Evolutionary conservation across 2,329 filamentous ascomycete species (phyloP).

Genomic region (Ophiosphaerella korrae): DNA sequence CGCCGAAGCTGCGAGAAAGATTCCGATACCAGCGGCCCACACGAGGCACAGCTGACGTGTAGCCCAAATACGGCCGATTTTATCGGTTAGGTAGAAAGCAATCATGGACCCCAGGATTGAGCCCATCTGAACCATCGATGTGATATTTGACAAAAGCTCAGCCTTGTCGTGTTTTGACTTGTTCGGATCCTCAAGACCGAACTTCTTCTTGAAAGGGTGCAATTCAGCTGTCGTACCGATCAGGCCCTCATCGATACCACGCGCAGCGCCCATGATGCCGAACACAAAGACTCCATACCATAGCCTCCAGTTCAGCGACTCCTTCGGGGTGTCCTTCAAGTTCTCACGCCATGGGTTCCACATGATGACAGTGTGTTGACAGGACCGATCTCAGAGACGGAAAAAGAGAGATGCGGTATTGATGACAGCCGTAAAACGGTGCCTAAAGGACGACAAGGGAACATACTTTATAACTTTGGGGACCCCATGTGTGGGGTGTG

Average conservation of each 20-base stretch:
- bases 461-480: slow-evolving; percentile 3
- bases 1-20: slow-evolving; percentile 45
- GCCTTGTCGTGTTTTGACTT: slow-evolving; percentile 39
- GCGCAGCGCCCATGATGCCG: slow-evolving; percentile 75
- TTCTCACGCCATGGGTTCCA: slow-evolving; percentile 49
- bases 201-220: slow-evolving; percentile 42
- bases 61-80: slow-evolving; percentile 51
- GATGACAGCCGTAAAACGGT: background rate
- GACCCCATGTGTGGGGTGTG: slow-evolving; percentile 4
- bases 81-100: slow-evolving; percentile 57
- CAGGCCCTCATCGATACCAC: slow-evolving; percentile 80
- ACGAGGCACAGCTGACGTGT: slow-evolving; percentile 49
- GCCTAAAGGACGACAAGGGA: background rate
- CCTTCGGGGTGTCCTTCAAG: slow-evolving; percentile 68
- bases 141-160: slow-evolving; percentile 65
- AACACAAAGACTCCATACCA: slow-evolving; percentile 76
- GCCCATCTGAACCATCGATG: slow-evolving; percentile 81
- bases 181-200: slow-evolving; percentile 40
- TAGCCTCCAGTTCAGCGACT: slow-evolving; percentile 77
- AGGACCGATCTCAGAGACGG: background rate
- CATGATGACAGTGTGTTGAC: slow-evolving; percentile 28
- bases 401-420: background rate
- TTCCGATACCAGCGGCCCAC: slow-evolving; percentile 49
- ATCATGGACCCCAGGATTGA: slow-evolving; percentile 73
- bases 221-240: slow-evolving; percentile 67